phyloP scores from a whole-genome alignment of 441 rosid species.

The Breynia disticha region DNA sequence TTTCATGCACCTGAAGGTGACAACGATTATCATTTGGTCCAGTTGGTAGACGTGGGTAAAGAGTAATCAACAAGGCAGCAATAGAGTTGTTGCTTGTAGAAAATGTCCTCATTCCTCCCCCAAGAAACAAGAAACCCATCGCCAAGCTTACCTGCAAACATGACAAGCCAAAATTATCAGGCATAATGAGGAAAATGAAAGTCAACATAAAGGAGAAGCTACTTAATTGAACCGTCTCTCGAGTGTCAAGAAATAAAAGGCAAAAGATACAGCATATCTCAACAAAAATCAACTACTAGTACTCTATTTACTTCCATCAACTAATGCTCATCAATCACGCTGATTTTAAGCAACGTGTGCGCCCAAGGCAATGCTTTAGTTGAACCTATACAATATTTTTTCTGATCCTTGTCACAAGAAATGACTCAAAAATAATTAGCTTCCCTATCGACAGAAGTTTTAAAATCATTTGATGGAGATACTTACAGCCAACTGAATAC shows the following conservation, averaged over 20 bases:
- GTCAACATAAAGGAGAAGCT: background rate
- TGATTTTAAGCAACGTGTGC: background rate
- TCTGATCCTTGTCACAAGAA: background rate
- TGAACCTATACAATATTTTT: background rate
- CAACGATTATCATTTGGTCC: conserved; percentile 99
- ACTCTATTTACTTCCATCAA: background rate
- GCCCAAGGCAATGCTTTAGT: background rate
- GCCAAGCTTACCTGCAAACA: conserved; percentile 80
- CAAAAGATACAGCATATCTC: no score
- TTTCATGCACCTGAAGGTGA: conserved; percentile 85
- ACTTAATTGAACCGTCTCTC: no score
- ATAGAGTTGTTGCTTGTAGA: conserved; percentile 77
- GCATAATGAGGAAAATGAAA: background rate
- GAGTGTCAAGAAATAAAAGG: no score
- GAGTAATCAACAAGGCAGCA: conserved; percentile 83
- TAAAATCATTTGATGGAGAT: conserved; percentile 12
- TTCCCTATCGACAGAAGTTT: background rate
- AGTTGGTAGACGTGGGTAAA: conserved; percentile 89
- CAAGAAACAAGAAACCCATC: conserved; percentile 91
- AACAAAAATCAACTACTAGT: no score
- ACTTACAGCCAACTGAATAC: conserved; percentile 92
- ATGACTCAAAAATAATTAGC: no score
- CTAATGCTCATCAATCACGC: background rate
- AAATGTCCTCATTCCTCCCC: conserved; percentile 92
- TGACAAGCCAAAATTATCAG: conserved; percentile 10